Evolutionary conservation across 495 filamentous ascomycete genomes (phyloP).

Genomic region (Bryoglossum gracile): DNA sequence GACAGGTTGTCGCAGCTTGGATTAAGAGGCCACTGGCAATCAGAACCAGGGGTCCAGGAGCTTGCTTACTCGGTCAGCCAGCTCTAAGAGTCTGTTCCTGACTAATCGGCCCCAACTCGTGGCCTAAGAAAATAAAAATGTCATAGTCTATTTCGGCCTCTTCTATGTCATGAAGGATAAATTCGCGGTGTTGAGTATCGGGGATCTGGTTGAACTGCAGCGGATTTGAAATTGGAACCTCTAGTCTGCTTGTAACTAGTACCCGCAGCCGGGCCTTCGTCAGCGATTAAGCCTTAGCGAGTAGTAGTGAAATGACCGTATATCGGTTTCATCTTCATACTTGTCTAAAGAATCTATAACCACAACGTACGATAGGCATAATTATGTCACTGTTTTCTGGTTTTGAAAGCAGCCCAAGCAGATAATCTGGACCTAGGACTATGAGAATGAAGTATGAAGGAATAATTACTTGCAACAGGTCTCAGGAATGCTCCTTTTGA

Average conservation of each 20-base stretch:
- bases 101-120: constrained; percentile 5
- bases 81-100: constrained; percentile 5
- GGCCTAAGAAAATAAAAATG: constrained; percentile 9
- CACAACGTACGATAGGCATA: constrained; percentile 4
- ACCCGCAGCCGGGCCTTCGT: constrained; percentile 19
- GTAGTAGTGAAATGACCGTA: constrained; percentile 25
- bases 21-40: too few species aligned
- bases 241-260: constrained; percentile 34
- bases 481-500: too few species aligned
- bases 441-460: too few species aligned
- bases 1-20: too few species aligned
- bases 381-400: constrained; percentile 6
- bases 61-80: too few species aligned
- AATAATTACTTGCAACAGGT: too few species aligned
- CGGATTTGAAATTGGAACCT: constrained; percentile 24
- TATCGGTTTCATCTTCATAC: constrained; percentile 18
- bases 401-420: constrained; percentile 18
- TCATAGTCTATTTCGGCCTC: constrained; percentile 13
- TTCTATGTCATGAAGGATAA: constrained; percentile 23
- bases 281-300: constrained; percentile 21
- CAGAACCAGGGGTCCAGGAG: too few species aligned
- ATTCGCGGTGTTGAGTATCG: constrained; percentile 10
- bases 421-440: too few species aligned
- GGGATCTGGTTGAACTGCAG: constrained; percentile 7
- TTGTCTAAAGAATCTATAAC: constrained; percentile 23